Evolutionary conservation across 306 rosid species (phyloP), one percentile per base, ranked within the genome.

Genomic region (Benincasa hispida): DNA sequence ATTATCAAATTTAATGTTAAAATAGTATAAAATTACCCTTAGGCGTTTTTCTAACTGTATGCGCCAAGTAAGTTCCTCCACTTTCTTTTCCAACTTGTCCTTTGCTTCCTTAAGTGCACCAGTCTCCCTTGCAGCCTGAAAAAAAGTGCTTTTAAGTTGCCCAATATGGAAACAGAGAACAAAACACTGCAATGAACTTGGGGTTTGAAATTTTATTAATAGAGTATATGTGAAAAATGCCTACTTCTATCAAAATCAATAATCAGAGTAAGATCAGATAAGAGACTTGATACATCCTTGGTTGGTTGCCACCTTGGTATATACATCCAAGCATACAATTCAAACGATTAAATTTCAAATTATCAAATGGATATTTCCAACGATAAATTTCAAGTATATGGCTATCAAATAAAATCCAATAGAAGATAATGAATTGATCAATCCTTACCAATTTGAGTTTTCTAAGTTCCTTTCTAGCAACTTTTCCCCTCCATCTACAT

Each of bases 21-120:
- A 24, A 28, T 24, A 27, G 2, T 66, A 83, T 77, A 77, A 69
- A 70, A 51, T 84, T 88, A 94, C 99, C 82, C 99, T 89, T 73
- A 95, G 82, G 69, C 99, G 89, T 91, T 95, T 95, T 85, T 95
- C 99, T 55, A 95, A 85, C 81, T 95, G 99, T 85, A 95, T 85
- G 76, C 99, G 99, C 97, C 97, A 95, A 48, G 99, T 92, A 77
- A 95, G 99, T 80, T 95, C 99, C 84, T 95, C 99, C 82, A 95
- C 99, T 54, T 96, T 96, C 87, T 95, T 95, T 84, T 95, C 99
- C 65, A 95, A 85, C 83, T 95, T 95, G 89, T 95, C 96, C 72
- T 95, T 95, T 62, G 98, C 98, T 86, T 95, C 99, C 85, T 95
- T 89, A 39, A 95, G 98, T 72, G 99, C 99, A 58, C 99, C 99